Evolutionary conservation across 345 rosid species (phyloP), one percentile per base, ranked within the genome.

Genomic region (Eutrema japonicum): DNA sequence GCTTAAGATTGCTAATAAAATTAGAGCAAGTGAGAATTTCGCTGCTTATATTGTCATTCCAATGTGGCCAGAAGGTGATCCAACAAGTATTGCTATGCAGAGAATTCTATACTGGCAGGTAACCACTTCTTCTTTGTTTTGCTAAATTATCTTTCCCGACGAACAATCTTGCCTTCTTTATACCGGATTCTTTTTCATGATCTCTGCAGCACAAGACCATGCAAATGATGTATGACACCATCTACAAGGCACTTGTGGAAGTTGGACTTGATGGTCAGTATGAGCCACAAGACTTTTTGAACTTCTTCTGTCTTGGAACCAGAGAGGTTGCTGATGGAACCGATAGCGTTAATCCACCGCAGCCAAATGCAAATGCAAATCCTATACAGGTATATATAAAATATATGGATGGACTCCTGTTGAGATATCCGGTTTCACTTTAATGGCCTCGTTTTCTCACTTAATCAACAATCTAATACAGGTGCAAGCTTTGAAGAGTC

Each of bases 21-120:
- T 93, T 73, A 86, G 88, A 84, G 88, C 91, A 64, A 80, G 78
- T 16, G 88, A 92, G 76, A 88, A 92, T 68, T 93, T 93, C 78
- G 79, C 92, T 73, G 98, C 88, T 2, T 93, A 93, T 70, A 86
- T 93, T 73, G 87, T 93, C 38, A 86, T 93, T 73, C 98, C 98
- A 37, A 93, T 93, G 98, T 91, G 93, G 94, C 97, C 98, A 36
- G 97, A 93, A 83, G 98, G 98, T 58, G 75, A 79, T 72, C 85
- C 98, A 38, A 77, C 92, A 38, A 77, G 85, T 46, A 8, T 54
- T 38, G 53, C 86, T 10, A 78, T 82, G 54, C 98, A 93, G 73
- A 82, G 92, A 56, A 93, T 93, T 64, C 87, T 93, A 29, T 88
- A 77, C 80, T 93, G 93, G 94, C 98, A 90, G 96, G 96, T 90